Evolutionary conservation across 768 basidiomycete species (phyloP).

Genomic region (Russula foetens): DNA sequence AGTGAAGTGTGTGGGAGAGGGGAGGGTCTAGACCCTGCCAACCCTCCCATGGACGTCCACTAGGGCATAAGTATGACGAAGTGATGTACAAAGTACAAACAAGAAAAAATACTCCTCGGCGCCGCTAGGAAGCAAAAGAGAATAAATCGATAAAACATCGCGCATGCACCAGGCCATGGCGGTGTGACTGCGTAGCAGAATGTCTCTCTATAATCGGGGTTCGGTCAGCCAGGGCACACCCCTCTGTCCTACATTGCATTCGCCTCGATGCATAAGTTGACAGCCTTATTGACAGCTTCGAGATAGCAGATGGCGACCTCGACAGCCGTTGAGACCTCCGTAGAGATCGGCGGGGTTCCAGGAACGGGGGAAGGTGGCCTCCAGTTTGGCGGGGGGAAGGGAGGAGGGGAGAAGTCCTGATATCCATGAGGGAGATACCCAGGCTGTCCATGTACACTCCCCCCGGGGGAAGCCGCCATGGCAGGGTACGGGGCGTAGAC

Average conservation of each 20-base stretch:
- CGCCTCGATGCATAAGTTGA: constrained; percentile 1
- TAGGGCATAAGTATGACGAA: background rate
- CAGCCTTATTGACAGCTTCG: constrained; percentile 8
- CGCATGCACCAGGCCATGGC: background rate
- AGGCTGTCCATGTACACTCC: background rate
- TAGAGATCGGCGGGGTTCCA: background rate
- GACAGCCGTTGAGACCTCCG: background rate
- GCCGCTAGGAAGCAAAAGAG: background rate
- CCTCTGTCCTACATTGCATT: background rate
- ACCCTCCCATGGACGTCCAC: background rate
- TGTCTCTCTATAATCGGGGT: background rate
- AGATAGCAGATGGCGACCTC: constrained; percentile 3
- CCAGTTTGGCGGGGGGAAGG: background rate
- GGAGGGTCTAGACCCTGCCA: background rate
- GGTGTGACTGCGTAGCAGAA: background rate
- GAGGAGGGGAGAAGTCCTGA: background rate
- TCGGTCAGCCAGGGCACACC: background rate
- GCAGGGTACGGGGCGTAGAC: background rate
- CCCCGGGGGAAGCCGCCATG: background rate
- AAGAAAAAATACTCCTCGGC: background rate
- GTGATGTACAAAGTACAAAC: background rate
- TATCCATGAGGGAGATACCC: too few relatives aligned
- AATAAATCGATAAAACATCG: background rate
- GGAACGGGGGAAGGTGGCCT: background rate
- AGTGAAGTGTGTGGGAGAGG: background rate